phyloP scores from a whole-genome alignment of 257 asterid genomes.

The Solanum dulcamara region DNA sequence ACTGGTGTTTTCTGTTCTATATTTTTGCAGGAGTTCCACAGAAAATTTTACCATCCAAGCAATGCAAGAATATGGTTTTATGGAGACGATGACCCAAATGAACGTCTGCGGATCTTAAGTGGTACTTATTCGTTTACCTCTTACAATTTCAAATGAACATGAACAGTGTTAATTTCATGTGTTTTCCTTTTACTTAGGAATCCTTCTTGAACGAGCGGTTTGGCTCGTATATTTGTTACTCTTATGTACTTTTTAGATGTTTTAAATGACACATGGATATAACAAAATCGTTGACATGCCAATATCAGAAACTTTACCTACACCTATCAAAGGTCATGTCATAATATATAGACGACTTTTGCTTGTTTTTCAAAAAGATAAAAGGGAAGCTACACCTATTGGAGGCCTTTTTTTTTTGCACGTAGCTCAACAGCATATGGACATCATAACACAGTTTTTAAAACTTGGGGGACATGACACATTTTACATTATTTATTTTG shows the following conservation, averaged over 20 bases:
- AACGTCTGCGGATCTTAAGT: conserved; percentile 75
- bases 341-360: background rate
- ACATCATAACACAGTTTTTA: background rate
- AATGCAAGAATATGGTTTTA: conserved; percentile 97
- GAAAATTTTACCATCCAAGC: conserved; percentile 91
- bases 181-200: background rate
- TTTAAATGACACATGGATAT: background rate
- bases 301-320: background rate
- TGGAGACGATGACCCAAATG: conserved; percentile 91
- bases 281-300: background rate
- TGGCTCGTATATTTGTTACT: background rate
- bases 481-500: background rate
- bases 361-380: background rate
- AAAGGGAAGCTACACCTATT: background rate
- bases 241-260: background rate
- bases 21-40: conserved; percentile 72
- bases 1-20: conserved; percentile 1
- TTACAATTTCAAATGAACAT: background rate
- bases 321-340: background rate
- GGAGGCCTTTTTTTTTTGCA: background rate
- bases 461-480: background rate
- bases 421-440: background rate
- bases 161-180: background rate
- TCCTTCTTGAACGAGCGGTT: background rate
- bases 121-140: conserved; percentile 26